Evolutionary conservation across 805 yeast species (phyloP).

Genomic region (Zygotorulaspora chibaensis): DNA sequence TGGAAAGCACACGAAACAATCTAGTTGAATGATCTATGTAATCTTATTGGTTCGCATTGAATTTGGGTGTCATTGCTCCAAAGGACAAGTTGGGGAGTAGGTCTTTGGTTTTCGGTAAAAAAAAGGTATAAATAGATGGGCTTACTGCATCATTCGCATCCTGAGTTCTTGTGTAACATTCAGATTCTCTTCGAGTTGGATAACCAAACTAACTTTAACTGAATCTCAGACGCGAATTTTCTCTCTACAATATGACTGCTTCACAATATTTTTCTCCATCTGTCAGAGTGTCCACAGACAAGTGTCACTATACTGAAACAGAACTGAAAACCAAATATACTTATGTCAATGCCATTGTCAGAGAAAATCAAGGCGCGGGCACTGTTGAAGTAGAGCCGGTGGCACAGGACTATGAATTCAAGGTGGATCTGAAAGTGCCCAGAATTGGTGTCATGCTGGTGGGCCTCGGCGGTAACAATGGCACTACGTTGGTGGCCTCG

Average conservation of each 20-base stretch:
- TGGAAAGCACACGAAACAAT: no score
- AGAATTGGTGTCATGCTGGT: slow-evolving; percentile 86
- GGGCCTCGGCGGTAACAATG: slow-evolving; percentile 96
- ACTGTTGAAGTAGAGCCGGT: slow-evolving; percentile 65
- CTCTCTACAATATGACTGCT: slow-evolving; percentile 6
- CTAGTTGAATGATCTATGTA: neutral
- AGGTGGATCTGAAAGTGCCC: slow-evolving; percentile 75
- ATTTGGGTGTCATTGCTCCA: no score
- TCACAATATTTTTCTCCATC: slow-evolving; percentile 16
- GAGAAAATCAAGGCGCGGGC: slow-evolving; percentile 45
- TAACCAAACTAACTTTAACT: neutral
- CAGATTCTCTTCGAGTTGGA: neutral
- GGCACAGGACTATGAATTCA: slow-evolving; percentile 72
- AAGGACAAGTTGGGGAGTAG: no score
- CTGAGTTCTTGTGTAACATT: neutral
- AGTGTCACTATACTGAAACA: slow-evolving; percentile 47
- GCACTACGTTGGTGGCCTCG: slow-evolving; percentile 85
- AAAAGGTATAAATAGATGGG: neutral
- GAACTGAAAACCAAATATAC: slow-evolving; percentile 55
- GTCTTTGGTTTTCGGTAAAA: neutral
- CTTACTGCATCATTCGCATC: neutral
- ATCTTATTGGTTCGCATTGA: neutral
- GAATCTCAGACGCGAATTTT: neutral
- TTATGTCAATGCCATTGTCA: slow-evolving; percentile 68
- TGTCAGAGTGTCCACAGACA: slow-evolving; percentile 50